Percentiles rank a stretch among this genome's conserved stretches.
Conservation (phyloP, 352 stramenopile species). For the Phytophthora fragariaefolia region DNA sequence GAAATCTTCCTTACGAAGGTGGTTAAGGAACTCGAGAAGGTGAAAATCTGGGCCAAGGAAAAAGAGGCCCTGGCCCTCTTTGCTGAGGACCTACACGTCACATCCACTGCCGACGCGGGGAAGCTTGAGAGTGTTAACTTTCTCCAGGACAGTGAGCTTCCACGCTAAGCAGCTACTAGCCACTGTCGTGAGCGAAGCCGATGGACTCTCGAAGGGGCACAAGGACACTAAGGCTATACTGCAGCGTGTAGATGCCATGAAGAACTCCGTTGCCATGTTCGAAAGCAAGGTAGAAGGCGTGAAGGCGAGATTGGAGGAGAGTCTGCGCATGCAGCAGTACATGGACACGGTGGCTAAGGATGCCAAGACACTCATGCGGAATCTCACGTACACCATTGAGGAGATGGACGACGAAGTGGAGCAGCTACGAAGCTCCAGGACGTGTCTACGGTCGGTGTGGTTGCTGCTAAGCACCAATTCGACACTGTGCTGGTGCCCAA, state of each 20-base stretch:
- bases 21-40: slow-evolving; percentile 84
- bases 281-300: slow-evolving; percentile 71
- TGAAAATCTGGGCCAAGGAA: slow-evolving; percentile 84
- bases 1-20: slow-evolving; percentile 85
- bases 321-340: slow-evolving; percentile 65
- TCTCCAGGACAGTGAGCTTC: slow-evolving; percentile 81
- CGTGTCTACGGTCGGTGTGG: slow-evolving; percentile 68
- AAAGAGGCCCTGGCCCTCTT: slow-evolving; percentile 78
- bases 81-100: slow-evolving; percentile 61
- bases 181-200: slow-evolving; percentile 68
- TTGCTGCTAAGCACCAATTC: slow-evolving; percentile 73
- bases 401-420: slow-evolving; percentile 91
- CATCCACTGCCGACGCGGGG: slow-evolving; percentile 71
- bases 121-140: slow-evolving; percentile 87
- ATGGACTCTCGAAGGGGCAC: slow-evolving; percentile 75
- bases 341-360: slow-evolving; percentile 90
- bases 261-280: slow-evolving; percentile 77
- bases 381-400: slow-evolving; percentile 90
- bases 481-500: slow-evolving; percentile 75
- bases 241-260: slow-evolving; percentile 74
- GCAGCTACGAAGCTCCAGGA: slow-evolving; percentile 76
- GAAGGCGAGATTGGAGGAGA: slow-evolving; percentile 63
- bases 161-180: slow-evolving; percentile 79
- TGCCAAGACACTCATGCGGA: slow-evolving; percentile 85
- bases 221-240: slow-evolving; percentile 71